phyloP scores from a whole-genome alignment of 768 basidiomycete species.

The Leccinum subgranulosum region DNA sequence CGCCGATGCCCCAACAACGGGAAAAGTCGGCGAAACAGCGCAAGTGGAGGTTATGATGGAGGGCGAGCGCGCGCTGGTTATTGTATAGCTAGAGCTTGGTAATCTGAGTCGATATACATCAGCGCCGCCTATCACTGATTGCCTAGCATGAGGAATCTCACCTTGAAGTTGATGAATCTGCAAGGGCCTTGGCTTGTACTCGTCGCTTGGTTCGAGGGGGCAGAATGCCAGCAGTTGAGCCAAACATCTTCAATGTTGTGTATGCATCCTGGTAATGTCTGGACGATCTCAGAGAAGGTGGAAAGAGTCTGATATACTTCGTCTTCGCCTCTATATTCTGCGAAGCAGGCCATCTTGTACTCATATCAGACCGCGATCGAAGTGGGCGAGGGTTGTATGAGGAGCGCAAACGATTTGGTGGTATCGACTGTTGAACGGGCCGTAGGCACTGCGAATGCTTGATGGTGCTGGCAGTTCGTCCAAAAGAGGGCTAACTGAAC shows the following conservation, averaged over 20 bases:
- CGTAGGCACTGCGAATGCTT: no score
- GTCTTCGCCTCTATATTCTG: conserved; percentile 90
- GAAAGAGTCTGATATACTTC: conserved; percentile 53
- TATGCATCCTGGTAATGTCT: conserved; percentile 97
- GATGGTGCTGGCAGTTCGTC: no score
- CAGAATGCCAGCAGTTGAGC: conserved; percentile 70
- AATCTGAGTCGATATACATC: conserved; percentile 46
- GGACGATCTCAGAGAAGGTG: conserved; percentile 6
- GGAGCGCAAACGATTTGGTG: no score
- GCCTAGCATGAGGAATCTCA: conserved; percentile 25
- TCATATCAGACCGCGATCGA: conserved; percentile 89
- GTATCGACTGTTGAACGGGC: no score
- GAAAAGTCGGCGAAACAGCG: conserved; percentile 84
- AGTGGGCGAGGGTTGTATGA: conserved; percentile 50
- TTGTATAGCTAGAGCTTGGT: conserved; percentile 90
- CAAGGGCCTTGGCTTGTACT: conserved; percentile 97
- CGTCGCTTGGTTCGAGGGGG: conserved; percentile 94
- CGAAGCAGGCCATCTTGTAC: conserved; percentile 96
- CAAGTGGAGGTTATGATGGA: conserved; percentile 85
- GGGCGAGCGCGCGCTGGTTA: conserved; percentile 75
- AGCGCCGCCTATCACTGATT: neutral
- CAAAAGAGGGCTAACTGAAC: no score
- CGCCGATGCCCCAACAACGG: conserved; percentile 92
- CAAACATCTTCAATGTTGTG: conserved; percentile 83
- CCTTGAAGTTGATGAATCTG: conserved; percentile 94